Evolutionary conservation across 306 rosid genomes (phyloP), one percentile per base, ranked within the genome.

Genomic region (Quillaja saponaria): DNA sequence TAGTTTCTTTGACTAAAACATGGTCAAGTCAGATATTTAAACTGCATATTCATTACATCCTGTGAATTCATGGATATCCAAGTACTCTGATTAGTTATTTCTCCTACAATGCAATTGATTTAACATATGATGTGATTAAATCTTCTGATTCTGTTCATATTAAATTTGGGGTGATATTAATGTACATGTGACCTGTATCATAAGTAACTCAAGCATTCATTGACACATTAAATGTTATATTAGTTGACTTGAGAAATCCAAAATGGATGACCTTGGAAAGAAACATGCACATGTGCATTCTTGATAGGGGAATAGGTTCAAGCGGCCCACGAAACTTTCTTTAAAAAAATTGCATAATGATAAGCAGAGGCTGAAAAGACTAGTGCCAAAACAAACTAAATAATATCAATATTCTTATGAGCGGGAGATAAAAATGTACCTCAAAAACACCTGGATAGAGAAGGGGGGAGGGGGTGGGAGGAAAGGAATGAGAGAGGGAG

Each of bases 81-180:
- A 50, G 28, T 41, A 59, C 54, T 25, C 20, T 53, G 39, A 25
- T 51, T 34, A 33, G 51, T 19, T 17, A 54, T 16, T 34, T 72
- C 65, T 45, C 69, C 40, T 34, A 8, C 49, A 38, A 58, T 64
- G 58, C 11, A 59, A 50, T 58, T 58, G 64, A 57, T 28, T 57
- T 8, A 25, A 1, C 31, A 25, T 25, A 25, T 1, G 31, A 25
- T 25, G 4, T 1, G 31, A 25, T 4, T 25, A 25, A 25, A 25
- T 4, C 31, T 25, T 25, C 31, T 25, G 31, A 25, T 25, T 25
- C 31, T 25, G 2, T 4, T 25, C 31, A 25, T 25, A 25, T 25
- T 25, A 4, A 25, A 25, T 25, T 25, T 25, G 31, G 31, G 31
- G 31, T 25, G 31, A 4, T 1, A 25, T 25, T 25, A 2, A 25